A percentile compares a stretch with the other conserved stretches of the same genome.
Conservation (phyloP, 2,329 filamentous ascomycete genomes). For the Diaporthe vexans region DNA sequence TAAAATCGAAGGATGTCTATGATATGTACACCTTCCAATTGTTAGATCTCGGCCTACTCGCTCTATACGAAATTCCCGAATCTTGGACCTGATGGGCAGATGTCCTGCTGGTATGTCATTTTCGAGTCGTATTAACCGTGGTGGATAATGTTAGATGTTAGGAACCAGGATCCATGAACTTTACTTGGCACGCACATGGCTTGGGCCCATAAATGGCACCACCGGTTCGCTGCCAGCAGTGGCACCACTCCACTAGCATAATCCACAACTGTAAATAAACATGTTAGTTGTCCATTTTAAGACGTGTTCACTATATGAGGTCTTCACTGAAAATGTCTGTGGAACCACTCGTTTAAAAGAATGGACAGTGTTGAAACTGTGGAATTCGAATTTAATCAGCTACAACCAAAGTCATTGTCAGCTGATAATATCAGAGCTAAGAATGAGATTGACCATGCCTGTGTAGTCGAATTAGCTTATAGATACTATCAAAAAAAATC, state of each 20-base stretch:
- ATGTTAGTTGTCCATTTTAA: too few relatives aligned
- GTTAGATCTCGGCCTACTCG: background rate
- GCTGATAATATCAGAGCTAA: background rate
- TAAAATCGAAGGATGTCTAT: background rate
- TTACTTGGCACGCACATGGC: slow-evolving; percentile 2
- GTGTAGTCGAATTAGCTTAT: background rate
- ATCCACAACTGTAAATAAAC: background rate
- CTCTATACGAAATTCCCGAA: background rate
- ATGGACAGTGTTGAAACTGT: background rate
- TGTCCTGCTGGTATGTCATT: background rate
- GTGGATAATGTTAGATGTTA: background rate
- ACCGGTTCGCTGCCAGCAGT: background rate
- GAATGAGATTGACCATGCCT: background rate
- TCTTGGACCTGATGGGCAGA: background rate
- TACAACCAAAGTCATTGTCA: too few relatives aligned
- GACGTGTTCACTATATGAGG: background rate
- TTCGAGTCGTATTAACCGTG: background rate
- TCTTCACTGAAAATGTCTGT: background rate
- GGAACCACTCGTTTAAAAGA: background rate
- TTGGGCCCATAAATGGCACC: slow-evolving; percentile 7
- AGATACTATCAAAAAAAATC: background rate
- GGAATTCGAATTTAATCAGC: background rate
- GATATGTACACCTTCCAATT: background rate
- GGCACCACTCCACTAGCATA: slow-evolving; percentile 2
- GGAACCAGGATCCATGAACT: background rate